Evolutionary conservation across 225 moss, liverwort and hornwort genomes (phyloP).

Genomic region (Sphagnum contortum): DNA sequence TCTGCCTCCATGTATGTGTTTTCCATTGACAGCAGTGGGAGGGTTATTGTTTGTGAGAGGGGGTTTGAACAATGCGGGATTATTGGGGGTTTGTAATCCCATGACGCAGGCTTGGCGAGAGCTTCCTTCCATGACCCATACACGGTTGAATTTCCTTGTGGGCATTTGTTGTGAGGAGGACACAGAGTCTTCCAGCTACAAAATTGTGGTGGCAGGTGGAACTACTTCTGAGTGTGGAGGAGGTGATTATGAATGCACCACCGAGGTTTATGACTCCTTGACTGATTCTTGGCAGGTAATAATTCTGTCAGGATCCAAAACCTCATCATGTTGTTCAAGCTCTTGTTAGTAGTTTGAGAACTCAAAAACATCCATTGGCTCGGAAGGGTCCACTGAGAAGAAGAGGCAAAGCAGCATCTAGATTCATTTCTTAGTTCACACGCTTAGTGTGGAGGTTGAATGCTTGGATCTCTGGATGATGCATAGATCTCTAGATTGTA

Average conservation of each 20-base stretch:
- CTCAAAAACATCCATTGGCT: too few species aligned
- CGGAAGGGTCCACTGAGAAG: too few species aligned
- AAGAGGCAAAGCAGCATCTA: too few species aligned
- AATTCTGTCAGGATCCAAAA: background rate
- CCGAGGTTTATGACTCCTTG: conserved; percentile 45
- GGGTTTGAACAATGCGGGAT: conserved; percentile 34
- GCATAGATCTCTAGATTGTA: too few species aligned
- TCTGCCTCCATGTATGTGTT: conserved; percentile 39
- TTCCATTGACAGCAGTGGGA: conserved; percentile 33
- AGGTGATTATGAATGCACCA: conserved; percentile 43
- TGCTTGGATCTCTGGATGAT: too few species aligned
- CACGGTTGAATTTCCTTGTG: conserved; percentile 40
- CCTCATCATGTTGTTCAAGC: too few species aligned
- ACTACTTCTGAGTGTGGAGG: conserved; percentile 22
- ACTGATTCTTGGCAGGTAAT: conserved; percentile 48
- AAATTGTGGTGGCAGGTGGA: conserved; percentile 51
- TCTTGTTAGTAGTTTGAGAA: too few species aligned
- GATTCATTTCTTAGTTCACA: too few species aligned
- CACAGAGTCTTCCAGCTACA: conserved; percentile 24
- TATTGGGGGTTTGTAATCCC: conserved; percentile 49
- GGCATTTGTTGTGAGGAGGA: conserved; percentile 31
- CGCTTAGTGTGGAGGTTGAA: too few species aligned
- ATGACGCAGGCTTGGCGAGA: conserved; percentile 51
- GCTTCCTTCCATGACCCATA: conserved; percentile 47
- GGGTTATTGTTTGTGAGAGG: conserved; percentile 44